Percentiles rank a stretch among this genome's conserved stretches.
These are phyloP conservation scores for Sabuloglossum arenarium DNA, from an alignment of 495 filamentous ascomycete genomes.

Conservation along the genomic window DNA sequence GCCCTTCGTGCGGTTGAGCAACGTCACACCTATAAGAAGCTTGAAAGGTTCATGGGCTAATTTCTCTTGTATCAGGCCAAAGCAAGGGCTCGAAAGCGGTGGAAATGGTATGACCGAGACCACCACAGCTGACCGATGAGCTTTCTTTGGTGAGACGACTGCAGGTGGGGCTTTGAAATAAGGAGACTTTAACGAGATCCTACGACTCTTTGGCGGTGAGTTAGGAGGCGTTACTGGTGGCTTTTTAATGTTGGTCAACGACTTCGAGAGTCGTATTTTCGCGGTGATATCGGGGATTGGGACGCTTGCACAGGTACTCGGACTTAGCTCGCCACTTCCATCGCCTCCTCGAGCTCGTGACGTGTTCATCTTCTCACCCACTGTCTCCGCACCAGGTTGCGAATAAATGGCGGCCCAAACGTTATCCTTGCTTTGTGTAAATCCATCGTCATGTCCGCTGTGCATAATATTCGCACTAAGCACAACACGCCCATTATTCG, in stretches of 20 bases:
- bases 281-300: neutral
- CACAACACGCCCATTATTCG: neutral
- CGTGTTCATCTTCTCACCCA: no score
- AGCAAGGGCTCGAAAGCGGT: conserved; percentile 33
- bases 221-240: neutral
- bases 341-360: no score
- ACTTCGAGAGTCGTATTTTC: neutral
- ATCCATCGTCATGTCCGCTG: no score
- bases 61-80: conserved; percentile 72
- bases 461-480: neutral
- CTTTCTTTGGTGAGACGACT: neutral
- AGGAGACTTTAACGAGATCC: neutral
- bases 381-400: no score
- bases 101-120: conserved; percentile 53
- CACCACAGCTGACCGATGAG: conserved; percentile 13
- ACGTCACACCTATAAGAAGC: conserved; percentile 22
- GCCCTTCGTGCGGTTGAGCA: conserved; percentile 65
- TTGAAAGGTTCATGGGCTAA: conserved; percentile 38
- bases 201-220: neutral
- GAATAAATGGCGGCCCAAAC: no score
- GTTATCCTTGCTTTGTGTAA: no score
- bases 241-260: neutral
- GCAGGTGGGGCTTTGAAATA: neutral
- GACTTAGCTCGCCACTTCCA: no score
- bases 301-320: no score